Evolutionary conservation across 2,329 filamentous ascomycete species (phyloP), one percentile per base, ranked within the genome.

Genomic region (Colletotrichum tropicale): DNA sequence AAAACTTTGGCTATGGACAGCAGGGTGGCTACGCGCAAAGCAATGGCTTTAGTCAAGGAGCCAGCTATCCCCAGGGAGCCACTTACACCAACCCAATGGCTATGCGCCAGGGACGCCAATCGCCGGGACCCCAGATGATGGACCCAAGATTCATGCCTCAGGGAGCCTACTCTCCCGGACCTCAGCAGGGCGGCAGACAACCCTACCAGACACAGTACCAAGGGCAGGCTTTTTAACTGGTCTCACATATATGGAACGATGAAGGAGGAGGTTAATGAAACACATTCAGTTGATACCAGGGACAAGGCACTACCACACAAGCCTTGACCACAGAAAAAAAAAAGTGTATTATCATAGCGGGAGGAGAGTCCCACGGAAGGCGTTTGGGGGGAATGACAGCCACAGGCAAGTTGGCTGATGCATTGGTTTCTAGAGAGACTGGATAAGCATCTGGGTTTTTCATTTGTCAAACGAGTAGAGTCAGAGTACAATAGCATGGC

Each of bases 161-260:
- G 13, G 75, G 71, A 4, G 32, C 60, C 3, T 71, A 78, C 24
- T 76, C 77, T 15, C 61, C 70, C 10, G 75, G 75, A 6, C 56
- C 65, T 65, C 77, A 71, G 48, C 76, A 75, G 58, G 60, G 69
- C 15, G 74, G 74, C 9, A 65, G 75, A 12, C 71, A 68, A 48
- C 61, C 48, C 10, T 75, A 48, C 58, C 74, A 58, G 34, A 69
- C 76, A 13, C 82, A 82, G 21, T 83, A 85, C 62, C 84, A 87
- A 65, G 83, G 84, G 13, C 84, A 85, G 66, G 83, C 74, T 9
- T 78, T 78, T 66, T 78, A 68, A 60, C 43, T 12, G 52, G 26
- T 21, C 13, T 8, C 5, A n/a, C 21, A 30, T 15, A 13, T 2
- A 18, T 13, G 58, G n/a, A 28, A 34, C 13, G 24, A 26, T 34